A percentile compares a stretch with the other conserved stretches of the same genome.
Conservation (phyloP, 768 basidiomycete species). For the Trichaptum fuscoviolaceum region DNA sequence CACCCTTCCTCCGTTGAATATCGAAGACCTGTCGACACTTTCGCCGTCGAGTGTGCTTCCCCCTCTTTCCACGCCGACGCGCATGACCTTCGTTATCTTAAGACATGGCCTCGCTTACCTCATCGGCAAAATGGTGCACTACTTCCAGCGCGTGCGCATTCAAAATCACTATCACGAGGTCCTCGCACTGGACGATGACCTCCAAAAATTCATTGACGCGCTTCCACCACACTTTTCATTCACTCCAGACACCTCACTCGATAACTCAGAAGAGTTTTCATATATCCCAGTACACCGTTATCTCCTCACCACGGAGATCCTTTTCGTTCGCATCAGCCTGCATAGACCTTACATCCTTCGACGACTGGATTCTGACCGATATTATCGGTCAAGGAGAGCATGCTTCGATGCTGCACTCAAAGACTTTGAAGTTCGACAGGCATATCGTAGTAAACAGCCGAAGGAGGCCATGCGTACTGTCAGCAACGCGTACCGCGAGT, state of each 20-base stretch:
- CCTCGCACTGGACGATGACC: conserved; percentile 72
- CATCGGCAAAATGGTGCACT: conserved; percentile 87
- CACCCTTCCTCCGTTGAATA: conserved; percentile 68
- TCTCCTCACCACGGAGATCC: conserved; percentile 83
- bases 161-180: conserved; percentile 83
- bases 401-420: conserved; percentile 90
- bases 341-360: conserved; percentile 88
- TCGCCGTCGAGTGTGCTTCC: conserved; percentile 43
- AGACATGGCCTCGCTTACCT: conserved; percentile 77
- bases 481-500: conserved; percentile 80
- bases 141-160: conserved; percentile 82
- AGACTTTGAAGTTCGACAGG: conserved; percentile 75
- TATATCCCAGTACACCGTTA: conserved; percentile 83
- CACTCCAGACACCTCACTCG: conserved; percentile 72
- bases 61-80: conserved; percentile 67
- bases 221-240: conserved; percentile 78
- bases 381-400: conserved; percentile 72
- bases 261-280: conserved; percentile 41
- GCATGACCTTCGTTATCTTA: conserved; percentile 84
- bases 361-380: conserved; percentile 72
- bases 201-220: conserved; percentile 66
- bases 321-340: conserved; percentile 78
- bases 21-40: conserved; percentile 48
- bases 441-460: conserved; percentile 55
- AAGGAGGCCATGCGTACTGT: conserved; percentile 64